Evolutionary conservation across 2,329 filamentous ascomycete species (phyloP).

Genomic region (Alternaria sp.): DNA sequence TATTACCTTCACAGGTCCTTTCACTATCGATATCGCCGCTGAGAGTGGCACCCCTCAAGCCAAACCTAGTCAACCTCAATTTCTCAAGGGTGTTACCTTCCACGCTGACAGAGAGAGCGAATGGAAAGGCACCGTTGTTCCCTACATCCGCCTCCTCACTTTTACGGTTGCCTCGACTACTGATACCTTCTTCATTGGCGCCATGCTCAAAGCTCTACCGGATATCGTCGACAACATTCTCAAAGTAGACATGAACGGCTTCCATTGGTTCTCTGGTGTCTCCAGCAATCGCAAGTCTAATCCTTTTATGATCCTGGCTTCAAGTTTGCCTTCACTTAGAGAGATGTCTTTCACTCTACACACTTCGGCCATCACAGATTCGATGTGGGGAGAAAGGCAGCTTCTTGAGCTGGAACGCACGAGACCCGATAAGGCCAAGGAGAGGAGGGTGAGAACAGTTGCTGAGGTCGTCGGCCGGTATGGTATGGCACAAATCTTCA

Average conservation of each 20-base stretch:
- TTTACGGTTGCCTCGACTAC: conserved; percentile 24
- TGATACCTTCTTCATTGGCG: conserved; percentile 19
- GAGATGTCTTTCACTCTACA: conserved; percentile 82
- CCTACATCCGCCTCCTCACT: conserved; percentile 15
- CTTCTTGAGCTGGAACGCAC: conserved; percentile 77
- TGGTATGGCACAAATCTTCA: conserved; percentile 74
- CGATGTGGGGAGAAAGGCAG: conserved; percentile 65
- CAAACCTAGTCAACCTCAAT: conserved; percentile 17
- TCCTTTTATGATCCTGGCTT: conserved; percentile 88
- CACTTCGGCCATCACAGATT: conserved; percentile 78
- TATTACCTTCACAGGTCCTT: conserved; percentile 5
- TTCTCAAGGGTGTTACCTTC: conserved; percentile 17
- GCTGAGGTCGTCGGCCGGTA: conserved; percentile 81
- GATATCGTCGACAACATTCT: conserved; percentile 29
- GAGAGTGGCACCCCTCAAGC: conserved; percentile 18
- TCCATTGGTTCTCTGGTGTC: conserved; percentile 67
- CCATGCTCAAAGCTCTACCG: conserved; percentile 18
- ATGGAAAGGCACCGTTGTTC: conserved; percentile 24
- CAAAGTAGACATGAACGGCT: conserved; percentile 54
- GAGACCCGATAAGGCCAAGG: conserved; percentile 77
- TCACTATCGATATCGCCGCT: conserved; percentile 13
- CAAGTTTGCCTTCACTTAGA: conserved; percentile 79
- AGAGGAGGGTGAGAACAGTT: conserved; percentile 78
- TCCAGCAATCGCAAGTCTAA: conserved; percentile 86
- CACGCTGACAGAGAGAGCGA: neutral